Percentiles rank a stretch among this genome's conserved stretches.
phyloP scores from a whole-genome alignment of 345 rosid species.

The Erodium maritimum region DNA sequence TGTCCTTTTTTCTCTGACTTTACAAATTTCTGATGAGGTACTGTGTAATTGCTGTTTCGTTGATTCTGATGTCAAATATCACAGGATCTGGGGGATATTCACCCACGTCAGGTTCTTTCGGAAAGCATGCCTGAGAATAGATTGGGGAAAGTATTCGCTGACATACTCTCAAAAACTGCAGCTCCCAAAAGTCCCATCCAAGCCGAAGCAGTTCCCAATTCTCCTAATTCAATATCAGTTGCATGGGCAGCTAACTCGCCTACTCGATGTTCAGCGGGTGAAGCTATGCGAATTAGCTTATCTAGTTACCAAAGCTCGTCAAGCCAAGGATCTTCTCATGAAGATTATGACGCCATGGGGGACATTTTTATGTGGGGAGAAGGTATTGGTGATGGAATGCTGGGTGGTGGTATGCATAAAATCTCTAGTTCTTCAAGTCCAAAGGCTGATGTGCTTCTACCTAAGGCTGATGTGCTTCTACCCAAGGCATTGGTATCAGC shows the following conservation, averaged over 20 bases:
- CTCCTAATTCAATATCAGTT: constrained; percentile 20
- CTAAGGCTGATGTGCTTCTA: constrained; percentile 40
- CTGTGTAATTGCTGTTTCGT: background rate
- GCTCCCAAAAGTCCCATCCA: constrained; percentile 23
- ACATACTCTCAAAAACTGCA: constrained; percentile 56
- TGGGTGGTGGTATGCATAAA: constrained; percentile 38
- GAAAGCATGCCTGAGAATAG: constrained; percentile 36
- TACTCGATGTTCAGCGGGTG: constrained; percentile 45
- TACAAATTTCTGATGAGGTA: background rate
- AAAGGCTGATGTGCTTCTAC: no score
- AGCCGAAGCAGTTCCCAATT: constrained; percentile 29
- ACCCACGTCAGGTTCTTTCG: constrained; percentile 26
- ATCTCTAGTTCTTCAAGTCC: no score
- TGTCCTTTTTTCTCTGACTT: constrained; percentile 6
- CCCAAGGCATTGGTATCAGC: constrained; percentile 71
- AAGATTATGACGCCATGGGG: constrained; percentile 70
- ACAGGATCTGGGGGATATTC: constrained; percentile 44
- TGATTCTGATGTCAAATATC: constrained; percentile 2
- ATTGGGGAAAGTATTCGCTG: constrained; percentile 63
- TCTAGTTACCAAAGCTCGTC: constrained; percentile 83
- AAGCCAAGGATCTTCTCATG: constrained; percentile 75
- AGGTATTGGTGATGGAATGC: constrained; percentile 47
- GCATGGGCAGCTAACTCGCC: constrained; percentile 30
- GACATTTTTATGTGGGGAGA: constrained; percentile 94
- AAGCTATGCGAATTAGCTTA: constrained; percentile 57